These are phyloP conservation scores for Eucalyptus regnans DNA, from an alignment of 345 rosid genomes.

Conservation along the genomic window DNA sequence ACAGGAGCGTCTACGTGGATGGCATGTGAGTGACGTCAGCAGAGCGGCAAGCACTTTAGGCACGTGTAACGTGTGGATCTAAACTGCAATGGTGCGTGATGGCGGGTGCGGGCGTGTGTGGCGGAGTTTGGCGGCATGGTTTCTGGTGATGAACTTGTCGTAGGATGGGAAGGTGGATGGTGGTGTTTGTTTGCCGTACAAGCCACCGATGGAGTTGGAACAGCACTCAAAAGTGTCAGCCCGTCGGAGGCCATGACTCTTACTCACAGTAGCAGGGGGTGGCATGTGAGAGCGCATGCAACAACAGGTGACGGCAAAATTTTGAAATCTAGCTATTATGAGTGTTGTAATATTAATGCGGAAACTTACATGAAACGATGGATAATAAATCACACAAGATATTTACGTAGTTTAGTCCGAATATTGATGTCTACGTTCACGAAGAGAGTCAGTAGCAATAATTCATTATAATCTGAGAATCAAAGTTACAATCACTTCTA, in stretches of 20 bases:
- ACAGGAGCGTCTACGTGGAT: background rate
- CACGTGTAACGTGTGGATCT: background rate
- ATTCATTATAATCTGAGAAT: too few relatives aligned
- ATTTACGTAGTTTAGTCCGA: fast-evolving
- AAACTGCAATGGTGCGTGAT: background rate
- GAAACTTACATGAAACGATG: too few relatives aligned
- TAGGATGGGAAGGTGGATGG: background rate
- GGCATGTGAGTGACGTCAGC: background rate
- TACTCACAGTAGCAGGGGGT: too few relatives aligned
- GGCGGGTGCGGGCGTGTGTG: background rate
- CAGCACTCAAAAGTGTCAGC: background rate
- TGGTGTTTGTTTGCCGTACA: too few relatives aligned
- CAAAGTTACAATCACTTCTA: fast-evolving
- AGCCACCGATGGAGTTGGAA: background rate
- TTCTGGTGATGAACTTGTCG: background rate
- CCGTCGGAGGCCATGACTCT: background rate
- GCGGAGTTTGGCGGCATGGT: background rate
- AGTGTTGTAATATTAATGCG: too few relatives aligned
- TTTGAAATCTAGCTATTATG: background rate
- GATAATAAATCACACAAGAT: too few relatives aligned
- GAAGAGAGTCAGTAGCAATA: fast-evolving
- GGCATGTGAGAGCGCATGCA: too few relatives aligned
- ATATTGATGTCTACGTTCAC: too few relatives aligned
- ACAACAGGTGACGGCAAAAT: background rate
- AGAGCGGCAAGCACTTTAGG: background rate